These are phyloP conservation scores for Ricinus communis DNA, from an alignment of 345 rosid species.

Conservation along the genomic window DNA sequence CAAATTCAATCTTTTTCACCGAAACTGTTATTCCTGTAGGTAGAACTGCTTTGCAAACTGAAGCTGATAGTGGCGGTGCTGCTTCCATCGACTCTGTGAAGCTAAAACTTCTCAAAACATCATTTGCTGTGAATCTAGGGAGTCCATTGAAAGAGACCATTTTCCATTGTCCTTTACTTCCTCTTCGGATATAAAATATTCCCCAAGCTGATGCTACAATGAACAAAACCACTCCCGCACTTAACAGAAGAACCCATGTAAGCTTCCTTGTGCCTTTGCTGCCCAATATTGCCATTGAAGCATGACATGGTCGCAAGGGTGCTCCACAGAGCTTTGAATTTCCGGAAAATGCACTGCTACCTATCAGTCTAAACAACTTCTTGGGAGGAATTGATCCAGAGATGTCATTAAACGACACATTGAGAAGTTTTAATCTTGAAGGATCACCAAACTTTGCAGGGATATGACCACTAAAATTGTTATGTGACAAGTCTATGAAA, in stretches of 20 bases:
- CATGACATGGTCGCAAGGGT: slow-evolving; percentile 62
- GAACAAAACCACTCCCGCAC: slow-evolving; percentile 41
- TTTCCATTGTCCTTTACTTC: slow-evolving; percentile 67
- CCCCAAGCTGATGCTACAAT: slow-evolving; percentile 50
- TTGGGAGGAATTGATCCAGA: slow-evolving; percentile 64
- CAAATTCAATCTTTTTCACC: slow-evolving; percentile 63
- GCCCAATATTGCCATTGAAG: slow-evolving; percentile 42
- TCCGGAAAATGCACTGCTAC: slow-evolving; percentile 57
- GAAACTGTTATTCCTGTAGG: slow-evolving; percentile 89
- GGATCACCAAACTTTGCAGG: slow-evolving; percentile 51
- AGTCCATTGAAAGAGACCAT: slow-evolving; percentile 74
- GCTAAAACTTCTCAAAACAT: slow-evolving; percentile 65
- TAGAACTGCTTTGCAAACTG: slow-evolving; percentile 63
- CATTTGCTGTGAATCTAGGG: slow-evolving; percentile 72
- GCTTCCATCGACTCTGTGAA: slow-evolving; percentile 45
- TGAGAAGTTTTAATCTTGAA: slow-evolving; percentile 45
- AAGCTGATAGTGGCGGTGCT: slow-evolving; percentile 35
- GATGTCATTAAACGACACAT: slow-evolving; percentile 63
- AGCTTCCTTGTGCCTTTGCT: slow-evolving; percentile 57
- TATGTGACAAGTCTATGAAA: slow-evolving; percentile 62
- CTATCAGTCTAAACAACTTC: slow-evolving; percentile 58
- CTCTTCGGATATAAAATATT: slow-evolving; percentile 46
- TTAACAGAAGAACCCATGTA: slow-evolving; percentile 51
- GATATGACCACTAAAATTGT: slow-evolving; percentile 63
- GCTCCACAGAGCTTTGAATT: slow-evolving; percentile 73